A percentile compares a stretch with the other conserved stretches of the same genome.
Evolutionary conservation across 306 rosid genomes (phyloP).

Genomic region (Prosopis cineraria): DNA sequence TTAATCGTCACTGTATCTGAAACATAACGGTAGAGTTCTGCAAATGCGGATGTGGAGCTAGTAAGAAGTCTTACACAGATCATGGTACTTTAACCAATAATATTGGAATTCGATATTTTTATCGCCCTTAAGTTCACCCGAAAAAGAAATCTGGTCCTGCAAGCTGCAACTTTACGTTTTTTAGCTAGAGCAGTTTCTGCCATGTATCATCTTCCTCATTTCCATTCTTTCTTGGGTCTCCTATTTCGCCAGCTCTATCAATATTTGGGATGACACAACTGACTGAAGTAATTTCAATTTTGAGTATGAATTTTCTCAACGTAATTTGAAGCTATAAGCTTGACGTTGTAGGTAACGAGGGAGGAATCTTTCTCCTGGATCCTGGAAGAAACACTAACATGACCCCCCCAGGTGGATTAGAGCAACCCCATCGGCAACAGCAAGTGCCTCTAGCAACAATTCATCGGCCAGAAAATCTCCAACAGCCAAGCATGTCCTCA

Average conservation of each 20-base stretch:
- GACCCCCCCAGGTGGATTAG: slow-evolving; percentile 47
- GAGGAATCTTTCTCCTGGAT: slow-evolving; percentile 40
- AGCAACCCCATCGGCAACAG: slow-evolving; percentile 37
- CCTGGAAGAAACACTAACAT: slow-evolving; percentile 38
- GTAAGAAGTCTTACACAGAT: background rate
- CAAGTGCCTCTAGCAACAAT: slow-evolving; percentile 41
- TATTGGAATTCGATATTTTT: background rate
- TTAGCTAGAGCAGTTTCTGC: slow-evolving; percentile 26
- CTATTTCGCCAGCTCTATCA: background rate
- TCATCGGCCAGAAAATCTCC: slow-evolving; percentile 43
- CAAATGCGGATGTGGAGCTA: background rate
- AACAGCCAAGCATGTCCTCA: slow-evolving; percentile 35
- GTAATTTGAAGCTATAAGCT: slow-evolving; percentile 19
- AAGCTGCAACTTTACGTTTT: background rate
- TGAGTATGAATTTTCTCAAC: background rate
- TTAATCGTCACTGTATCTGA: background rate
- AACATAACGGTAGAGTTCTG: background rate
- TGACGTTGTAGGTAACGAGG: slow-evolving; percentile 47
- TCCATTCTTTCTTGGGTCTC: background rate
- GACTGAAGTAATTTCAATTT: background rate
- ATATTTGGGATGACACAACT: slow-evolving; percentile 5
- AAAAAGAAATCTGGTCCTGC: background rate
- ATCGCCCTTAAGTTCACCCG: background rate
- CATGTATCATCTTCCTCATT: slow-evolving; percentile 1
- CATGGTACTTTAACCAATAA: background rate